A percentile compares a stretch with the other conserved stretches of the same genome.
These are phyloP conservation scores for Macrophomina tecta DNA, from an alignment of 2,329 filamentous ascomycete species.

Conservation along the genomic window DNA sequence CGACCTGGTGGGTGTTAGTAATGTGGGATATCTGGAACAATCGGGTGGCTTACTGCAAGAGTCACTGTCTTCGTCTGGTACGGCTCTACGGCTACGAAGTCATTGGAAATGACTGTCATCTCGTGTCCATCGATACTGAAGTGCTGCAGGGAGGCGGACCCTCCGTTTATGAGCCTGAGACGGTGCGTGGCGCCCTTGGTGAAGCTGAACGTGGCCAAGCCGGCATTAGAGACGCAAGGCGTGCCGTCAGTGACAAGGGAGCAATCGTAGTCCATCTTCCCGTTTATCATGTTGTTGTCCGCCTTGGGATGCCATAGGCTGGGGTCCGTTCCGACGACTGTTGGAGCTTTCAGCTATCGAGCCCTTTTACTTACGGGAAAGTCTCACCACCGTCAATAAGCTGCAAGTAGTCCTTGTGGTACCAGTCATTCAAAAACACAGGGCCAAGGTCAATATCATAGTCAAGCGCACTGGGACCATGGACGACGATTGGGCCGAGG, in stretches of 20 bases:
- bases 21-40: not conserved
- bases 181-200: constrained; percentile 48
- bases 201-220: constrained; percentile 45
- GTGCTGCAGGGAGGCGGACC: constrained; percentile 48
- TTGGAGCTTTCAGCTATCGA: not conserved
- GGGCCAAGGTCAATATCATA: constrained; percentile 41
- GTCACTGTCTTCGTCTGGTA: constrained; percentile 48
- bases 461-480: constrained; percentile 34
- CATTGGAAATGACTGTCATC: constrained; percentile 50
- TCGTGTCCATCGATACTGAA: constrained; percentile 53
- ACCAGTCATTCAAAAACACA: constrained; percentile 40
- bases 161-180: constrained; percentile 51
- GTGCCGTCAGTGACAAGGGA: constrained; percentile 31
- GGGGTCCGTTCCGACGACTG: constrained; percentile 29
- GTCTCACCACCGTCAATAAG: constrained; percentile 6
- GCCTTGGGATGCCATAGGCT: constrained; percentile 28
- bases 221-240: constrained; percentile 36
- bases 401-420: constrained; percentile 47
- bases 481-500: constrained; percentile 37
- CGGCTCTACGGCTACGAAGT: constrained; percentile 51
- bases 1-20: constrained; percentile 35
- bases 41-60: constrained; percentile 34
- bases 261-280: constrained; percentile 39
- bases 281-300: constrained; percentile 39
- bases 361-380: too few species aligned